A percentile compares a stretch with the other conserved stretches of the same genome.
phyloP scores from a whole-genome alignment of 2,329 filamentous ascomycete species.

The Rachicladosporium sp. region DNA sequence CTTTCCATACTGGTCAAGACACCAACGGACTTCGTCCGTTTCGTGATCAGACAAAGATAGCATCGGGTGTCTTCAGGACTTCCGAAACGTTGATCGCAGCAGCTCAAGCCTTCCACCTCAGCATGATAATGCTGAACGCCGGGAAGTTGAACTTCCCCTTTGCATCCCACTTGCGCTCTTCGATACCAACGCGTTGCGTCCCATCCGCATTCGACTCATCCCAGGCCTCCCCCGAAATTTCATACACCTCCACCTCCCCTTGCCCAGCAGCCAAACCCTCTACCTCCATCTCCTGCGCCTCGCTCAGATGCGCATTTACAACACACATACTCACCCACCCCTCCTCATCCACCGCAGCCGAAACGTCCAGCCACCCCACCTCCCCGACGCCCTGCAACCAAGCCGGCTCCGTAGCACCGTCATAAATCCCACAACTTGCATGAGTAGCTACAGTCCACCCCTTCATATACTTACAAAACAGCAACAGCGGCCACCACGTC shows the following conservation, averaged over 20 bases:
- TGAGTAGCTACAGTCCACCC: conserved; percentile 57
- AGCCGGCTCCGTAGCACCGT: conserved; percentile 50
- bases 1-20: too few species aligned
- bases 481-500: conserved; percentile 60
- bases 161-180: conserved; percentile 52
- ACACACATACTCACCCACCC: conserved; percentile 56
- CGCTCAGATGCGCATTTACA: conserved; percentile 55
- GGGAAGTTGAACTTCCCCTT: conserved; percentile 51
- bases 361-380: conserved; percentile 59
- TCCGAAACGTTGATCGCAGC: too few species aligned
- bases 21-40: too few species aligned
- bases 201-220: conserved; percentile 50
- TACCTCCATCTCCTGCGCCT: conserved; percentile 24
- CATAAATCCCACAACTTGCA: conserved; percentile 51
- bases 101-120: conserved; percentile 40
- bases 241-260: conserved; percentile 44
- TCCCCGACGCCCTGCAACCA: conserved; percentile 56
- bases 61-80: too few species aligned
- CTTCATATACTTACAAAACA: conserved; percentile 62
- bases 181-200: conserved; percentile 49
- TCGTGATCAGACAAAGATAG: too few species aligned
- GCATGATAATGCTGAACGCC: conserved; percentile 58
- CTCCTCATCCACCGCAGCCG: conserved; percentile 45
- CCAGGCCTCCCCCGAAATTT: conserved; percentile 46
- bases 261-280: neutral